These are phyloP conservation scores for Cytospora schulzeri DNA, from an alignment of 2,329 filamentous ascomycete species.

Conservation along the genomic window DNA sequence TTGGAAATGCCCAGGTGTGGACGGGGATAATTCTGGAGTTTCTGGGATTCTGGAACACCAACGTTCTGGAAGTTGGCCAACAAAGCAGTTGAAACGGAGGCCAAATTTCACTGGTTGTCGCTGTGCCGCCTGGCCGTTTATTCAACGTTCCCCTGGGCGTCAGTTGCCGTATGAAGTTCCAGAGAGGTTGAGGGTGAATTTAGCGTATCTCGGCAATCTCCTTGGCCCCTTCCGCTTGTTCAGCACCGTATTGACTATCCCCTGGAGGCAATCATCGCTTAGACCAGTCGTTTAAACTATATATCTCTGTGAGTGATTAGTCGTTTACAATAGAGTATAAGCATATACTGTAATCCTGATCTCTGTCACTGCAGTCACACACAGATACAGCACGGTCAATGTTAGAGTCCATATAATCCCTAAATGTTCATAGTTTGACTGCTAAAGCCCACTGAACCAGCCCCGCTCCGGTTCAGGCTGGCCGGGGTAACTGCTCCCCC, in stretches of 20 bases:
- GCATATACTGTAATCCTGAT: neutral
- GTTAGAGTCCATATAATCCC: too few relatives aligned
- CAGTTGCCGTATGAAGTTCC: neutral
- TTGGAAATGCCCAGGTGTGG: constrained; percentile 16
- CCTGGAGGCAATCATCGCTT: neutral
- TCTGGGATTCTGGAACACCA: neutral
- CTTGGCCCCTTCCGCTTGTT: neutral
- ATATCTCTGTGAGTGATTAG: neutral
- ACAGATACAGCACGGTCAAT: too few relatives aligned
- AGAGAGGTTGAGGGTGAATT: neutral
- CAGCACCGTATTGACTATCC: neutral
- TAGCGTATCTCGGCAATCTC: constrained; percentile 24
- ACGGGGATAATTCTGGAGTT: neutral
- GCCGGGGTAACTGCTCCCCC: neutral
- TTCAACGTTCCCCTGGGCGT: neutral
- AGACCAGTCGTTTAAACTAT: neutral
- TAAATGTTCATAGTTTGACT: too few relatives aligned
- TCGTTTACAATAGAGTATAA: too few relatives aligned
- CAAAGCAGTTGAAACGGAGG: neutral
- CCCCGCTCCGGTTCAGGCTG: neutral
- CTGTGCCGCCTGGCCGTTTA: neutral
- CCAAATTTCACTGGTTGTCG: neutral
- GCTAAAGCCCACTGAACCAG: neutral
- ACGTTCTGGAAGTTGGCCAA: neutral
- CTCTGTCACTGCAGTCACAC: neutral